Conservation (phyloP, 164 flowering plant species). For the Sedum album region DNA sequence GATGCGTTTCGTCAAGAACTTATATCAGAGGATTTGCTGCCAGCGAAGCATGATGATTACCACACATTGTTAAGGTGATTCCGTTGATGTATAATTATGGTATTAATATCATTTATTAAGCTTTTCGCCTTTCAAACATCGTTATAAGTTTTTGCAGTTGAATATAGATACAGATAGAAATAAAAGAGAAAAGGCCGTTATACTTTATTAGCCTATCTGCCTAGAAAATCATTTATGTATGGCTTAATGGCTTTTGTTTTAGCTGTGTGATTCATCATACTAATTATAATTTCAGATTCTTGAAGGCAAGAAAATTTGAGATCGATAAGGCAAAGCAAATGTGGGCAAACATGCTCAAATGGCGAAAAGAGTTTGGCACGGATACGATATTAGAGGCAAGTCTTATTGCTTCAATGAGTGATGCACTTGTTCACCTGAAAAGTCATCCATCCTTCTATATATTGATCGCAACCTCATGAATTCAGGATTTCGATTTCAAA, state of each 20-base stretch:
- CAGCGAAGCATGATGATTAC: conserved; percentile 37
- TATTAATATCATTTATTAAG: too few species aligned
- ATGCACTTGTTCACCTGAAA: too few species aligned
- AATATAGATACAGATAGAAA: too few species aligned
- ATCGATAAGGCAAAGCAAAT: neutral
- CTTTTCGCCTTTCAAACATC: too few species aligned
- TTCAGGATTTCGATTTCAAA: conserved; percentile 36
- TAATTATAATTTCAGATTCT: neutral
- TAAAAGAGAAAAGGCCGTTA: too few species aligned
- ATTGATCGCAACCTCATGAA: neutral
- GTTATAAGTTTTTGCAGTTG: neutral
- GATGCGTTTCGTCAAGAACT: conserved; percentile 35
- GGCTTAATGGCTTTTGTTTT: neutral
- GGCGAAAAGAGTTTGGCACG: neutral
- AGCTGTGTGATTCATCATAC: neutral
- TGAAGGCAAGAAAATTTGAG: neutral
- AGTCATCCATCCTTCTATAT: neutral
- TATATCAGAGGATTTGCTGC: conserved; percentile 30
- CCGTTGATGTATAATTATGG: neutral
- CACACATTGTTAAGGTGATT: conserved; percentile 19
- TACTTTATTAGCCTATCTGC: too few species aligned
- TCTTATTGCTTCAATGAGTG: neutral
- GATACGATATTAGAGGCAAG: neutral
- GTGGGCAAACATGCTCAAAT: neutral
- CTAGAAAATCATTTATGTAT: too few species aligned